Conservation (phyloP, 31 red algal genomes). For the Asparagopsis taxiformis region DNA sequence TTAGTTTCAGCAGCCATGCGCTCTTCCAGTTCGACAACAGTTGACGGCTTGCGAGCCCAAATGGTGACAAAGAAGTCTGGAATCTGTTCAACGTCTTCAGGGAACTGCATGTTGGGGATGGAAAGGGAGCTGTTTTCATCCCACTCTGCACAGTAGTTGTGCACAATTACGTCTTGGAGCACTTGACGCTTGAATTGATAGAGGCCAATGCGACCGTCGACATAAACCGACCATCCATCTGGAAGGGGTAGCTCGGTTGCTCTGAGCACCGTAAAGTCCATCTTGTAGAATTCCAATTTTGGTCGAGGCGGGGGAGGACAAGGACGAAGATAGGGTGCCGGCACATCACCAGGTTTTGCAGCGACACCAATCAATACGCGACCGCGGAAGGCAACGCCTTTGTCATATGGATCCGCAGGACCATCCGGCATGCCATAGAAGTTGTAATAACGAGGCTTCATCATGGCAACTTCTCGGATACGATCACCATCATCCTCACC, state of each 20-base stretch:
- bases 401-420: slow-evolving; percentile 70
- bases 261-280: slow-evolving; percentile 62
- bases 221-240: slow-evolving; percentile 70
- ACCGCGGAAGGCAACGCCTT: slow-evolving; percentile 81
- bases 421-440: slow-evolving; percentile 81
- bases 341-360: slow-evolving; percentile 72
- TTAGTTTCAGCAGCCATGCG: slow-evolving; percentile 31
- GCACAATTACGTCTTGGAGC: slow-evolving; percentile 46
- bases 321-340: slow-evolving; percentile 49
- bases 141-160: slow-evolving; percentile 70
- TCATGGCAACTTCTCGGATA: slow-evolving; percentile 55
- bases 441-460: slow-evolving; percentile 92
- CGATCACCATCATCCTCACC: slow-evolving; percentile 80
- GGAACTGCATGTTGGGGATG: slow-evolving; percentile 89
- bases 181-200: slow-evolving; percentile 65
- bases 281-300: slow-evolving; percentile 73
- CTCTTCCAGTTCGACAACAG: slow-evolving; percentile 69
- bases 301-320: slow-evolving; percentile 84
- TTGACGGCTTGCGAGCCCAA: slow-evolving; percentile 67
- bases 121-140: slow-evolving; percentile 60
- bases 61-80: slow-evolving; percentile 86
- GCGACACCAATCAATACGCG: slow-evolving; percentile 75
- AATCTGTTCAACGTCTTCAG: slow-evolving; percentile 86
- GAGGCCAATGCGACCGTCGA: slow-evolving; percentile 67
- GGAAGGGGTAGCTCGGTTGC: slow-evolving; percentile 77